Base-by-base conservation (phyloP, 345 rosid species). In the Triadica sebifera region DNA sequence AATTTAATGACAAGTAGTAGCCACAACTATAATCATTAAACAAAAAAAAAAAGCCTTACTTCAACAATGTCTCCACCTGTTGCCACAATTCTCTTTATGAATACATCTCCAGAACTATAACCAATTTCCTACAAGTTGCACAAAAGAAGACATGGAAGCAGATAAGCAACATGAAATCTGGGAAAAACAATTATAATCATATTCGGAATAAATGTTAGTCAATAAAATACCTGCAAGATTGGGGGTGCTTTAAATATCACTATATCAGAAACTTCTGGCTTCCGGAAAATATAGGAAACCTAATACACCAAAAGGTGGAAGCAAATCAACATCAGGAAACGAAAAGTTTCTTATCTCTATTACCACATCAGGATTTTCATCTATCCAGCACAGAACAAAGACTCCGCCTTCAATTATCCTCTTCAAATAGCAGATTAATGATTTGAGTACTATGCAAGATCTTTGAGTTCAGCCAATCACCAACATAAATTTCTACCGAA, bases 171-270 rank as follows among this genome's bases (percentile, higher is more conserved):
- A 37, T 47, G 46, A 8, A 64, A 65, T 51, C 20, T 49, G 29
- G 58, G 0, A 34, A 17, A 16, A 57, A 55, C 7, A 55, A 12
- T 22, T 46, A 9, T 24, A 22, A 65, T 41, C 11, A 77, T 47
- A 37, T 41, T 11, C 3, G 12, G 12, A 50, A 34, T 22, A 56
- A 37, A 72, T 47, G 16, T 25, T n/a, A 74, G 6, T 24, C 17
- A 25, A 22, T 47, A 37, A 10, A 50, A 7, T 73, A 89, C 98
- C 92, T 86, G 86, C 80, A 90, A 80, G 77, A 85, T 61, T 16
- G 93, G 89, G 84, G 98, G 98, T 29, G 92, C 95, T 88, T 87
- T 90, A 77, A 92, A 92, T 79, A 94, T 87, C 56, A 90, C 97
- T 20, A 89, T 89, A 78, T 94, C 97, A 0, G 86, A 89, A 76